Conservation (phyloP, 805 yeast genomes). For the Hanseniaspora thailandica region DNA sequence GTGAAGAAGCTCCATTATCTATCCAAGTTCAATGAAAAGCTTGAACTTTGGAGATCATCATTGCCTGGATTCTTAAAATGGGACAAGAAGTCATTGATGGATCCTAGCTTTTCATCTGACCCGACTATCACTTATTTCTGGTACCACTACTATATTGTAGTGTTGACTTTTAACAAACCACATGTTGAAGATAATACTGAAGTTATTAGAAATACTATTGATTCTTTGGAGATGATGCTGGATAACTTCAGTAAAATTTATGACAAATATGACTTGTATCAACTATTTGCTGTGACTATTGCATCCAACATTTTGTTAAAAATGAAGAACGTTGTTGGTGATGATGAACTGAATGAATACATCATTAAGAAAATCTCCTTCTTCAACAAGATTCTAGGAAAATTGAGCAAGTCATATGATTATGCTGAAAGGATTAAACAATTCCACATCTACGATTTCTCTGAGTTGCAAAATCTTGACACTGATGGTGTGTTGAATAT, state of each 20-base stretch:
- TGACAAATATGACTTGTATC: slow-evolving; percentile 24
- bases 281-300: slow-evolving; percentile 27
- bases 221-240: slow-evolving; percentile 25
- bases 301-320: slow-evolving; percentile 25
- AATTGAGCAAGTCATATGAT: slow-evolving; percentile 4
- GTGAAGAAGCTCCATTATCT: slow-evolving; percentile 30
- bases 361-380: slow-evolving; percentile 18
- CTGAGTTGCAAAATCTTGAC: background rate
- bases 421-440: slow-evolving; percentile 3
- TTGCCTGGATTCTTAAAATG: slow-evolving; percentile 42
- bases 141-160: slow-evolving; percentile 46
- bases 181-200: slow-evolving; percentile 36
- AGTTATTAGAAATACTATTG: slow-evolving; percentile 25
- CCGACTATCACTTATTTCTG: slow-evolving; percentile 44
- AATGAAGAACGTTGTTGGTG: slow-evolving; percentile 13
- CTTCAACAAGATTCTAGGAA: slow-evolving; percentile 22
- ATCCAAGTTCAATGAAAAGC: slow-evolving; percentile 37
- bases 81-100: slow-evolving; percentile 33
- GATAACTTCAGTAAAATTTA: slow-evolving; percentile 21
- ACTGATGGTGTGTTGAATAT: background rate
- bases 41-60: slow-evolving; percentile 40
- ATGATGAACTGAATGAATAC: background rate
- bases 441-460: background rate
- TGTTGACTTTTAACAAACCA: slow-evolving; percentile 50
- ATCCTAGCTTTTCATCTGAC: slow-evolving; percentile 35